A percentile compares a stretch with the other conserved stretches of the same genome.
Conservation (phyloP, 177 flowering plant species). For the Vitis hybrid region DNA sequence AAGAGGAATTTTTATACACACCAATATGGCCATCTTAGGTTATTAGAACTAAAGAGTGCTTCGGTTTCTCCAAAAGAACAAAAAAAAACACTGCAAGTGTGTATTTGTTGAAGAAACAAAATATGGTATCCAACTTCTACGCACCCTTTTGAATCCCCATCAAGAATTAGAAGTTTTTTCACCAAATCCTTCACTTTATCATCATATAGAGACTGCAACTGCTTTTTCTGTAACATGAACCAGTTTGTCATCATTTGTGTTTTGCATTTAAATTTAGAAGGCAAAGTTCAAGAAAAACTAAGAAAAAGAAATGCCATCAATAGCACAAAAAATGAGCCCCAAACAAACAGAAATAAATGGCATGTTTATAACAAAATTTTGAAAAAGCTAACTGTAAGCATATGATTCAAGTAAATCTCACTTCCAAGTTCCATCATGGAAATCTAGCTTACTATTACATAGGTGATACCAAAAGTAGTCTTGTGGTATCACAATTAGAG, state of each 20-base stretch:
- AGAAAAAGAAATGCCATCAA: not conserved
- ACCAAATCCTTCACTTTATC: slow-evolving; percentile 79
- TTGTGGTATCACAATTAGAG: not conserved
- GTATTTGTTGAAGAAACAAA: not conserved
- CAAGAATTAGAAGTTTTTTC: slow-evolving; percentile 53
- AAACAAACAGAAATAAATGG: not conserved
- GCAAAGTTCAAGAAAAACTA: not conserved
- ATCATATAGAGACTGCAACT: slow-evolving; percentile 54
- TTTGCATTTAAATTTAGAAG: slow-evolving; percentile 7
- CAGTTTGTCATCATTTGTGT: slow-evolving; percentile 15
- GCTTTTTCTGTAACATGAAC: slow-evolving; percentile 73
- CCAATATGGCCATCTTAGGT: not conserved
- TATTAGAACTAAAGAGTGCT: not conserved
- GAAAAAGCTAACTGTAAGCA: not conserved
- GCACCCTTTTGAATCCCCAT: slow-evolving; percentile 65
- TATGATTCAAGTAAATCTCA: no score
- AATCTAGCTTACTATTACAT: not conserved
- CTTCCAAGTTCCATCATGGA: not conserved
- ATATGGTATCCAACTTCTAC: slow-evolving; percentile 1
- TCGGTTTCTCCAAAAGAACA: not conserved
- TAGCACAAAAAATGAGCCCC: not conserved
- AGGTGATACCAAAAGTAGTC: not conserved
- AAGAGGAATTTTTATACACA: not conserved
- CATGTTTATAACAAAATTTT: not conserved
- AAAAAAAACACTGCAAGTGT: not conserved